Percentiles rank a stretch among this genome's conserved stretches.
Conservation (phyloP, 2,329 filamentous ascomycete species). For the Aureobasidium sp. region DNA sequence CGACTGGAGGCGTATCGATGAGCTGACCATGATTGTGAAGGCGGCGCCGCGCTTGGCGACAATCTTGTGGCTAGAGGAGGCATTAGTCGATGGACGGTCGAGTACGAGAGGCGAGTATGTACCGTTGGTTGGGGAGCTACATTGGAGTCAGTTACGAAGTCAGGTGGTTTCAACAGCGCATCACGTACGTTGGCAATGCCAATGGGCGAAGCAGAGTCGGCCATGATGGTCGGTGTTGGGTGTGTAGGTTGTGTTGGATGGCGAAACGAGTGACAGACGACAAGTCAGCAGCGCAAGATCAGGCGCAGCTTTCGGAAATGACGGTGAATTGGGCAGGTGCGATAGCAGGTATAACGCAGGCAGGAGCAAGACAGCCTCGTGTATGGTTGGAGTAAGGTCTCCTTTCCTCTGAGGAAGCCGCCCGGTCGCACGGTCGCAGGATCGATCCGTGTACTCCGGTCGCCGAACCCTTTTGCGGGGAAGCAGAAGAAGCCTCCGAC, state of each 20-base stretch:
- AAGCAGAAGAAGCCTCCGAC: conserved; percentile 5
- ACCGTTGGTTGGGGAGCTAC: conserved; percentile 63
- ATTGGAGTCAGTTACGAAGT: conserved; percentile 28
- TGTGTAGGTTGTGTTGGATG: background rate
- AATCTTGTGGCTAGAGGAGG: conserved; percentile 54
- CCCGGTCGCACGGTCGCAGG: too few species aligned
- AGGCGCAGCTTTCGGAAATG: background rate
- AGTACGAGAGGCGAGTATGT: conserved; percentile 27
- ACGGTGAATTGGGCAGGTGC: conserved; percentile 1
- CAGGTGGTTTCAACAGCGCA: background rate
- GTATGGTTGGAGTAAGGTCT: background rate
- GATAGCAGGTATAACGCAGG: background rate
- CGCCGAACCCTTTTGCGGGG: conserved; percentile 14
- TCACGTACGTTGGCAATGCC: conserved; percentile 63
- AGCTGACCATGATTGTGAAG: conserved; percentile 94
- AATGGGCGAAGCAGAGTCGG: conserved; percentile 59
- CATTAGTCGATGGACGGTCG: conserved; percentile 26
- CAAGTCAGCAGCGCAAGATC: background rate
- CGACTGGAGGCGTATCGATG: background rate
- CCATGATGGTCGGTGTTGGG: conserved; percentile 39
- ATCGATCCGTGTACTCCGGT: background rate
- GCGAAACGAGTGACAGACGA: conserved; percentile 1
- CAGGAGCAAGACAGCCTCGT: background rate
- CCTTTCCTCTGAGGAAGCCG: conserved; percentile 11
- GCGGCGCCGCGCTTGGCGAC: conserved; percentile 81